Base-by-base conservation (phyloP, 495 filamentous ascomycete species). In the Hyaloscypha bicolor region DNA sequence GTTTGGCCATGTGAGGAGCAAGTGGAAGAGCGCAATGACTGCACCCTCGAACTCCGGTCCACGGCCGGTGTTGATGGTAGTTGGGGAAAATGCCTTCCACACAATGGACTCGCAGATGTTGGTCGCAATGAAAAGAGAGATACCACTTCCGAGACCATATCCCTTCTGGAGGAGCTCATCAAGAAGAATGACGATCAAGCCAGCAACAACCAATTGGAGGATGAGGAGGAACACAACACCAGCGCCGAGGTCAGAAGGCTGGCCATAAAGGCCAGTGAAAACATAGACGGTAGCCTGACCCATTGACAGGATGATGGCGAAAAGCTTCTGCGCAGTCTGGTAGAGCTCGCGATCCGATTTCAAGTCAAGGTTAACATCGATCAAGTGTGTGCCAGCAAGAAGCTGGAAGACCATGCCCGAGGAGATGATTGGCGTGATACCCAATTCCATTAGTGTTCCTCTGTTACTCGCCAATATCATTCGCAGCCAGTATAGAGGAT, bases 321-420 rank as follows among this genome's bases (percentile, higher is more conserved):
- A 97, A 65, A 99, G 91, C 85, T 99, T 99, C 86, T 99, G 96
- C 65, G 96, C 96, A 57, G 95, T 98, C 83, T 99, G 96, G 87
- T 98, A 98, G 65, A 98, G 88, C 82, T 99, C 96, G 82, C 96
- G 94, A 79, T 99, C 96, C 78, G 93, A 93, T 85, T 99, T 98
- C 78, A 99, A 89, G 85, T 99, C 95, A 64, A 97, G 90, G 86
- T 97, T 97, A 84, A 98, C 94, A 81, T 99, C 96, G 81, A 99
- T 98, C 81, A 98, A 88, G 85, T 99, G 96, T 82, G 96, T 99
- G 79, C 96, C 96, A 75, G 94, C 94, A 67, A 98, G 93, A 75
- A 98, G 93, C 87, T 99, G 95, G 87, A 99, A 99, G 73, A 99
- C 93, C 96, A 98, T 99, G 81, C 96, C 96, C 37, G 96, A 98